phyloP scores from a whole-genome alignment of 768 basidiomycete species.

The Agaricus subrufescens region DNA sequence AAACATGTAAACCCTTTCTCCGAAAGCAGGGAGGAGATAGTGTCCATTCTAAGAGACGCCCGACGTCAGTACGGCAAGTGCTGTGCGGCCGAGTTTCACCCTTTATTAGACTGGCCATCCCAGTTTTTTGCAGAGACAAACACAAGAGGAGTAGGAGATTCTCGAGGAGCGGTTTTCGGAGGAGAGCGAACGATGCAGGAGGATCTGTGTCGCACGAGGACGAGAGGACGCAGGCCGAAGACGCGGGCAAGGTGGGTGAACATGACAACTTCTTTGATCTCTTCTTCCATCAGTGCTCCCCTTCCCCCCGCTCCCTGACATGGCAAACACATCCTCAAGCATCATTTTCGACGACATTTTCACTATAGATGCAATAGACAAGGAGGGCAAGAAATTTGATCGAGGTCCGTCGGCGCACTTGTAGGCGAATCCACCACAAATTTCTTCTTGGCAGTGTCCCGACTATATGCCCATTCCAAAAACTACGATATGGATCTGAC shows the following conservation, averaged over 20 bases:
- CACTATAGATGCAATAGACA: constrained; percentile 77
- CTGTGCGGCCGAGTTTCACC: constrained; percentile 20
- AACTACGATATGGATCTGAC: constrained; percentile 92
- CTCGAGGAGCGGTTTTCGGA: constrained; percentile 34
- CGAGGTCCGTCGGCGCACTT: constrained; percentile 57
- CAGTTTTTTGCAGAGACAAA: constrained; percentile 46
- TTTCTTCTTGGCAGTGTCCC: constrained; percentile 60
- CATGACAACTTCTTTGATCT: constrained; percentile 10
- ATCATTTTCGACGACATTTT: constrained; percentile 95
- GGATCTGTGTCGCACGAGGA: constrained; percentile 18
- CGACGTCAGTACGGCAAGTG: neutral
- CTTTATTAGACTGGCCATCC: constrained; percentile 33
- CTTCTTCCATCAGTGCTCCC: neutral
- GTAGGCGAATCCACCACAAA: constrained; percentile 6
- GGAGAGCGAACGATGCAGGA: constrained; percentile 32
- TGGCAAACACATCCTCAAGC: constrained; percentile 59
- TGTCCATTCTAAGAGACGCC: constrained; percentile 24
- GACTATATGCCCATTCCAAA: constrained; percentile 84
- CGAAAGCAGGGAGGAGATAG: constrained; percentile 34
- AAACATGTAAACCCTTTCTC: constrained; percentile 47
- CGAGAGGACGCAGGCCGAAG: constrained; percentile 6
- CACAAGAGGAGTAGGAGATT: constrained; percentile 48
- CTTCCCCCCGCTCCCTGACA: constrained; percentile 18
- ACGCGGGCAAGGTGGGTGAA: constrained; percentile 3
- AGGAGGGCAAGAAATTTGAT: constrained; percentile 97